phyloP scores from a whole-genome alignment of 2,329 filamentous ascomycete genomes.

The Xylaria sp. region DNA sequence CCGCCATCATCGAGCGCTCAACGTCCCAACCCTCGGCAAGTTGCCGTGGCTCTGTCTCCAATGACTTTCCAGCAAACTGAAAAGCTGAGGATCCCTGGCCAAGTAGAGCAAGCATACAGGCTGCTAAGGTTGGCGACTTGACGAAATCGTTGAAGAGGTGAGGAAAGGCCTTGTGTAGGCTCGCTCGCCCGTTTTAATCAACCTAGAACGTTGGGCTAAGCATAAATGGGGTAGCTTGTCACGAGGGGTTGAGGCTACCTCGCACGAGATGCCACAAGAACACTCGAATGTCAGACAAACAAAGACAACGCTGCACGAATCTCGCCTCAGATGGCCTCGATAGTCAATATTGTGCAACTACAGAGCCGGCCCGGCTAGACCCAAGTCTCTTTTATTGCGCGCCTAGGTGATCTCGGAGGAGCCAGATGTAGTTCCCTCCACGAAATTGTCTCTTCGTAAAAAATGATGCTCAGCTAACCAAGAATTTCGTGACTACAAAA shows the following conservation, averaged over 20 bases:
- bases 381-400: slow-evolving; percentile 28
- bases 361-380: slow-evolving; percentile 28
- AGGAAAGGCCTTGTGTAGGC: slow-evolving; percentile 31
- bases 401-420: slow-evolving; percentile 23
- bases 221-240: slow-evolving; percentile 34
- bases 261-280: slow-evolving; percentile 36
- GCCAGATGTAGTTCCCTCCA: neutral
- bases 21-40: slow-evolving; percentile 42
- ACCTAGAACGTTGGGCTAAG: slow-evolving; percentile 34
- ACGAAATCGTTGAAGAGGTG: slow-evolving; percentile 32
- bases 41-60: slow-evolving; percentile 46
- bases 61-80: slow-evolving; percentile 47
- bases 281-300: slow-evolving; percentile 33
- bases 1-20: slow-evolving; percentile 55
- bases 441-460: neutral
- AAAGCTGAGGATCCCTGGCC: slow-evolving; percentile 46
- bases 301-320: slow-evolving; percentile 24
- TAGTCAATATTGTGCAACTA: slow-evolving; percentile 39
- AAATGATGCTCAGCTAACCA: slow-evolving; percentile 17
- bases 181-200: slow-evolving; percentile 34
- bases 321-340: slow-evolving; percentile 33
- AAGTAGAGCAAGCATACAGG: slow-evolving; percentile 48
- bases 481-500: slow-evolving; percentile 14
- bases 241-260: slow-evolving; percentile 37
- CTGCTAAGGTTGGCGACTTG: slow-evolving; percentile 32